Conservation (phyloP, 768 basidiomycete species). For the Aureoboletus auriporus region DNA sequence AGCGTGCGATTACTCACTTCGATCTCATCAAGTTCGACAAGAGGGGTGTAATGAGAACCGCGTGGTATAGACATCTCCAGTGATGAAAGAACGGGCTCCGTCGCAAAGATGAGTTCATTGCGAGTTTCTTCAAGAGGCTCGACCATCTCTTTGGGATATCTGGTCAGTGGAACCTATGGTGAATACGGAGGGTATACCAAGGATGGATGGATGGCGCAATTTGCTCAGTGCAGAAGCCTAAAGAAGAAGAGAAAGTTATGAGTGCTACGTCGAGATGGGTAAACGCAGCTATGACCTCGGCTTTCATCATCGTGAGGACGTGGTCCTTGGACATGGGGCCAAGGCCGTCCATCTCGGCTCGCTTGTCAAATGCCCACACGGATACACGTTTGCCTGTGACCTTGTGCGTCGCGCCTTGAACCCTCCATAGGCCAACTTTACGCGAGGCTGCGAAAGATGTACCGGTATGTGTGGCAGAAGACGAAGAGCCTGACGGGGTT, state of each 20-base stretch:
- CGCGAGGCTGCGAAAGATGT: slow-evolving; percentile 40
- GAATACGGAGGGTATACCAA: slow-evolving; percentile 49
- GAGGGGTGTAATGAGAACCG: slow-evolving; percentile 47
- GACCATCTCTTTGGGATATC: slow-evolving; percentile 71
- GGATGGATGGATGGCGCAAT: slow-evolving; percentile 88
- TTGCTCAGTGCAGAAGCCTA: slow-evolving; percentile 82
- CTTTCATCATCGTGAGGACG: slow-evolving; percentile 80
- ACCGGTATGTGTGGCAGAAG: slow-evolving; percentile 29
- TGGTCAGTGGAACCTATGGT: slow-evolving; percentile 3
- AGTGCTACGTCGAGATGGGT: slow-evolving; percentile 1
- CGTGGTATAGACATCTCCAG: slow-evolving; percentile 74
- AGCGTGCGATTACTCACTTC: slow-evolving; percentile 53
- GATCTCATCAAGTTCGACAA: slow-evolving; percentile 91
- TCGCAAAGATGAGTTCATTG: slow-evolving; percentile 86
- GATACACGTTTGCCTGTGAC: slow-evolving; percentile 86
- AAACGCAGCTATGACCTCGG: slow-evolving; percentile 59
- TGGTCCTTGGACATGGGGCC: slow-evolving; percentile 63
- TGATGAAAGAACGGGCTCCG: slow-evolving; percentile 84
- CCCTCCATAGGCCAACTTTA: slow-evolving; percentile 83
- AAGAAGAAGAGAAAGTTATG: neutral
- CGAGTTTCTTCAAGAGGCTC: slow-evolving; percentile 95
- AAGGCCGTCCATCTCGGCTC: slow-evolving; percentile 68
- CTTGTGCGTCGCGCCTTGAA: slow-evolving; percentile 84
- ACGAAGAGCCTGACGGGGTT: slow-evolving; percentile 29
- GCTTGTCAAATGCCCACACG: slow-evolving; percentile 92